These are phyloP conservation scores for Penicillium oxalicum DNA, from an alignment of 2,329 filamentous ascomycete species.

Conservation along the genomic window DNA sequence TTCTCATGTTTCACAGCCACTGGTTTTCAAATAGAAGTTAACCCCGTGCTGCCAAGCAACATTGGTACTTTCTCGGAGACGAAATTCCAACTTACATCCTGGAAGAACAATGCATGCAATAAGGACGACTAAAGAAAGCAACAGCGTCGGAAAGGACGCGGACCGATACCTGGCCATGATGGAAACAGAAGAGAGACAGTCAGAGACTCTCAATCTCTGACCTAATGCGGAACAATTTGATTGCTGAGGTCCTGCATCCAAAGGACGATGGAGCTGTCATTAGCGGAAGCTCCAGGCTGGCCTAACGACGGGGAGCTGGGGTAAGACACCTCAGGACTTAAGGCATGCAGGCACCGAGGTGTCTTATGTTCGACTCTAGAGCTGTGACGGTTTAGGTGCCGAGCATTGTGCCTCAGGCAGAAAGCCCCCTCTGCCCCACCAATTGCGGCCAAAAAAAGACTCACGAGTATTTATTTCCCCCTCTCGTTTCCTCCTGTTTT, in stretches of 20 bases:
- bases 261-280: constrained; percentile 12
- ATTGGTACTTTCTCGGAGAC: neutral
- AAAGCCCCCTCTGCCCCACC: constrained; percentile 21
- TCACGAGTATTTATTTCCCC: constrained; percentile 27
- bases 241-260: constrained; percentile 29
- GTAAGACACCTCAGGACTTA: constrained; percentile 22
- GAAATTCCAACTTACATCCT: constrained; percentile 49
- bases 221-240: constrained; percentile 12
- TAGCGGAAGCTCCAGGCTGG: constrained; percentile 29
- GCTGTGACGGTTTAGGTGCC: constrained; percentile 1
- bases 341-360: constrained; percentile 6
- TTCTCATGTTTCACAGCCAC: constrained; percentile 88
- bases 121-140: constrained; percentile 54
- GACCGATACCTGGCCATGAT: constrained; percentile 48
- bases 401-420: neutral
- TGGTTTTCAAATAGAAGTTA: constrained; percentile 31
- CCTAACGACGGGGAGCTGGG: constrained; percentile 29
- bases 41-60: too few relatives aligned
- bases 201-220: constrained; percentile 32
- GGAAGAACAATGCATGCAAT: constrained; percentile 58
- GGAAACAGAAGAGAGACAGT: constrained; percentile 18
- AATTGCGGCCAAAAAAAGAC: constrained; percentile 36
- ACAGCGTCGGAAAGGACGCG: constrained; percentile 60
- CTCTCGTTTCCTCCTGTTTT: constrained; percentile 12
- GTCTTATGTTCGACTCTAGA: neutral